phyloP scores from a whole-genome alignment of 2,329 filamentous ascomycete genomes.

The Penicillium sp. region DNA sequence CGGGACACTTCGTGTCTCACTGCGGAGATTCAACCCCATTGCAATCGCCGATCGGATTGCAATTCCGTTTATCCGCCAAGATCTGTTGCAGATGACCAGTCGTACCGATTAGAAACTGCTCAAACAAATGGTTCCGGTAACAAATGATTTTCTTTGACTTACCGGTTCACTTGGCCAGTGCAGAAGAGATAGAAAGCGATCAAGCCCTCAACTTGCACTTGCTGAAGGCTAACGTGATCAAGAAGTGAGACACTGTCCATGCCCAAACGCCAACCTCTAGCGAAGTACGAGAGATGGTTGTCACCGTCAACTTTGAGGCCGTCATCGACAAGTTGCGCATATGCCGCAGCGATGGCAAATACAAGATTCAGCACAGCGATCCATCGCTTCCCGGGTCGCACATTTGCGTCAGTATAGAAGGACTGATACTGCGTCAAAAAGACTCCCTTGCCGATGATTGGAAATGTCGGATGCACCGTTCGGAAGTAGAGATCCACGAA shows the following conservation, averaged over 20 bases:
- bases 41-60: conserved; percentile 38
- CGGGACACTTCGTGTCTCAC: conserved; percentile 31
- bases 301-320: conserved; percentile 22
- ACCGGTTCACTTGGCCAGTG: conserved; percentile 41
- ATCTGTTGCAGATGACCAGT: conserved; percentile 19
- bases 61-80: conserved; percentile 39
- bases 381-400: conserved; percentile 36
- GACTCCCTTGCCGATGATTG: conserved; percentile 36
- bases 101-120: neutral
- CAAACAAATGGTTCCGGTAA: too few relatives aligned
- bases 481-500: conserved; percentile 38
- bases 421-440: conserved; percentile 37
- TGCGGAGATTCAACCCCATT: conserved; percentile 41
- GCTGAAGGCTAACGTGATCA: conserved; percentile 39
- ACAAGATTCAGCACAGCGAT: conserved; percentile 41
- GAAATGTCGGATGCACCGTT: conserved; percentile 37
- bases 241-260: conserved; percentile 32
- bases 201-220: conserved; percentile 40
- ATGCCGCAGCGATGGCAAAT: conserved; percentile 39
- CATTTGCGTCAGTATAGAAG: conserved; percentile 27
- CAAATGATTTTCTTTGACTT: neutral
- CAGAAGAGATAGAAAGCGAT: conserved; percentile 38
- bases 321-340: conserved; percentile 27
- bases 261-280: conserved; percentile 37
- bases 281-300: conserved; percentile 39